Evolutionary conservation across 2,329 filamentous ascomycete genomes (phyloP).

Genomic region (Verticillium isaacii): DNA sequence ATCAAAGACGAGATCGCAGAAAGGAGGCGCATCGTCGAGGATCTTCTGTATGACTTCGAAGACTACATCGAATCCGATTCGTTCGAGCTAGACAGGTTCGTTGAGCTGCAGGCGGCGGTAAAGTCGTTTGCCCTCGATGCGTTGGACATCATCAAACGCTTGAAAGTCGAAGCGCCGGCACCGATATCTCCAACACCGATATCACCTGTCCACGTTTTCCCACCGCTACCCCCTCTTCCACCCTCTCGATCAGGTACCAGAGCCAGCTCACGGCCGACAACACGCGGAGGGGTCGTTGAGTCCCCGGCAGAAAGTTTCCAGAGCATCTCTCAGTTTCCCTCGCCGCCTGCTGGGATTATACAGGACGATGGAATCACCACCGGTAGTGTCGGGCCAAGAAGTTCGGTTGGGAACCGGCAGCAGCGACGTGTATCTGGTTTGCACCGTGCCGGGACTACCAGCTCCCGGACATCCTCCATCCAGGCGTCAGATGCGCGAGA

Average conservation of each 20-base stretch:
- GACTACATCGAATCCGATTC: conserved; percentile 32
- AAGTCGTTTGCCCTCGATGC: conserved; percentile 34
- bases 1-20: conserved; percentile 21
- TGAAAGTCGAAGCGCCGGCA: conserved; percentile 4
- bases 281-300: background rate
- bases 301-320: background rate
- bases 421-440: background rate
- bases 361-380: background rate
- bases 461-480: background rate
- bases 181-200: background rate
- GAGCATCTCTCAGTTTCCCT: conserved; percentile 1
- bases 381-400: background rate
- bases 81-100: conserved; percentile 29
- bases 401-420: background rate
- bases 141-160: conserved; percentile 28
- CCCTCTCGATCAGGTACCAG: background rate
- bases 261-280: background rate
- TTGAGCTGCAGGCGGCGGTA: conserved; percentile 31
- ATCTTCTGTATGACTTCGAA: conserved; percentile 38
- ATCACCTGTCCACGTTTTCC: background rate
- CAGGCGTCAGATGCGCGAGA: background rate
- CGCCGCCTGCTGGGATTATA: background rate
- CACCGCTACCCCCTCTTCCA: background rate
- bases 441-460: conserved; percentile 1
- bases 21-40: conserved; percentile 26